phyloP scores from a whole-genome alignment of 352 stramenopile genomes.

The Globisporangium uncinulatum region DNA sequence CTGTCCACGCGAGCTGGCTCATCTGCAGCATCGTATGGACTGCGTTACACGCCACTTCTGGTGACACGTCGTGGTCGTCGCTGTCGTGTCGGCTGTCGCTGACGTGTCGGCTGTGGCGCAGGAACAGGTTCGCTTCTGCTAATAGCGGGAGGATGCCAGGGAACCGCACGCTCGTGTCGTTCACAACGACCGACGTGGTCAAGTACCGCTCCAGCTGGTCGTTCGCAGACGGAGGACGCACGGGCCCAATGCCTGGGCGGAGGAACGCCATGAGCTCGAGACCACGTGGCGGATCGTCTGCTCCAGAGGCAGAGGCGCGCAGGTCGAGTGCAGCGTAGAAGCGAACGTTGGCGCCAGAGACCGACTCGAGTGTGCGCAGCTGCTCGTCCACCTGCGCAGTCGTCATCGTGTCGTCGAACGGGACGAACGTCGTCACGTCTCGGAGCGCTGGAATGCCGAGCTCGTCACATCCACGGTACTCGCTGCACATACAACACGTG shows the following conservation, averaged over 20 bases:
- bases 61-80: conserved; percentile 9
- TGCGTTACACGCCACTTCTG: conserved; percentile 23
- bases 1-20: conserved; percentile 33
- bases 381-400: conserved; percentile 23
- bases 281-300: neutral
- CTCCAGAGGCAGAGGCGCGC: conserved; percentile 8
- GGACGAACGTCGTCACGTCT: conserved; percentile 34
- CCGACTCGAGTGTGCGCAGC: conserved; percentile 31
- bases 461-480: conserved; percentile 34
- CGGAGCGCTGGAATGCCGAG: conserved; percentile 39
- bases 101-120: conserved; percentile 19
- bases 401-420: conserved; percentile 24
- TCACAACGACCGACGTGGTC: conserved; percentile 2
- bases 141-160: conserved; percentile 51
- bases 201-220: conserved; percentile 47
- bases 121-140: conserved; percentile 44
- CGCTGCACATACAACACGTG: conserved; percentile 17
- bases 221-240: neutral
- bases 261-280: conserved; percentile 37
- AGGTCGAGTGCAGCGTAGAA: conserved; percentile 49
- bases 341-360: conserved; percentile 22
- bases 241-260: conserved; percentile 9
- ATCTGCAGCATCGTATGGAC: conserved; percentile 45
- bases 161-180: conserved; percentile 18
- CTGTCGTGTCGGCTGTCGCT: conserved; percentile 5